Evolutionary conservation across 495 filamentous ascomycete species (phyloP), one percentile per base, ranked within the genome.

Genomic region (Penicillium odoratum): DNA sequence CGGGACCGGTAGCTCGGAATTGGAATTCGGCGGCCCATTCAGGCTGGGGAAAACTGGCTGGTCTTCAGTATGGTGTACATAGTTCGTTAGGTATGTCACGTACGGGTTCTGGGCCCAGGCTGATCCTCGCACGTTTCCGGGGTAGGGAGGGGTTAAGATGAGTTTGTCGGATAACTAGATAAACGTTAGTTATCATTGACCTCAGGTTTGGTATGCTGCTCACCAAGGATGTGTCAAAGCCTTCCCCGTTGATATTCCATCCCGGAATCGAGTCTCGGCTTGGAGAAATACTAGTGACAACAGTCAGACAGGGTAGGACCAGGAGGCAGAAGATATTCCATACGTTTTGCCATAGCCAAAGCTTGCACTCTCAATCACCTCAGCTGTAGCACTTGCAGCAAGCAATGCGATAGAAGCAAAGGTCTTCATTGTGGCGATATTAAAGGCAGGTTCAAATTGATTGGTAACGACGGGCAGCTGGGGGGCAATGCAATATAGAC

Each of bases 71-170:
- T 57, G 13, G 46, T 21, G 29, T 4, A 25, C 13, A 48, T 48
- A 10, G 28, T 51, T 5, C 25, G 42, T 40, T 3, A 10, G 42
- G 28, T 26, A 25, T 4, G 55, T 74, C 63, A 83, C 76, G 61
- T 82, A 79, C 76, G 80, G 74, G 30, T 78, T 80, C 49, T 92
- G 85, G 31, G 88, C 77, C 92, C 94, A 98, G 57, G 91, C 69
- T 48, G 87, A 89, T 59, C 89, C 90, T 72, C 93, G 84, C 60
- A 85, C 83, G 70, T 94, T 94, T 45, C 94, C 94, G 9, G 93
- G 92, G 50, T 83, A 85, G 7, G 90, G 87, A 1, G 95, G 94
- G 8, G 95, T 98, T 48, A 98, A 80, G 66, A 98, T 90, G 53
- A 98, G 57, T 69, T 92, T 92, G 76, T 98, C 91, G 46, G 92